phyloP scores from a whole-genome alignment of 2,329 filamentous ascomycete species.

The Phyllachora maydis region DNA sequence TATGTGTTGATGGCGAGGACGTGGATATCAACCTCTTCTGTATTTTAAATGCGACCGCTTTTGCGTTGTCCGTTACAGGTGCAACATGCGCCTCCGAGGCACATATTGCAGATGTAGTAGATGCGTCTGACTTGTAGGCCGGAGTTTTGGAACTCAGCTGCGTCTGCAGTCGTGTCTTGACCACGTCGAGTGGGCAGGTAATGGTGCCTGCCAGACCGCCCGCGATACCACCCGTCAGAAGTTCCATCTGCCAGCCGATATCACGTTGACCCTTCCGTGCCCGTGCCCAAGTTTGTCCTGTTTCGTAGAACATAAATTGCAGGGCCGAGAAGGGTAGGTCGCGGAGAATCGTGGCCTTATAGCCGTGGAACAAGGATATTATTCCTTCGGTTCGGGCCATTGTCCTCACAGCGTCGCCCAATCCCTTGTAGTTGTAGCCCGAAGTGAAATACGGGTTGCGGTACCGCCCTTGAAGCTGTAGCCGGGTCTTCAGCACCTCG shows the following conservation, averaged over 20 bases:
- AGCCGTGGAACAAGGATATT: conserved; percentile 82
- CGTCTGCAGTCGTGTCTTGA: conserved; percentile 92
- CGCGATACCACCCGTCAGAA: conserved; percentile 73
- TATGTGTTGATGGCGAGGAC: conserved; percentile 69
- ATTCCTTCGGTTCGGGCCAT: conserved; percentile 71
- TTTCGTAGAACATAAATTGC: conserved; percentile 96
- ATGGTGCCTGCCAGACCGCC: conserved; percentile 86
- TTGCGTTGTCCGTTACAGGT: neutral
- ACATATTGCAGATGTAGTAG: no score
- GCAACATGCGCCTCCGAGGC: no score
- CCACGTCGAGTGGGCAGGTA: conserved; percentile 89
- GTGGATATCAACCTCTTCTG: conserved; percentile 69
- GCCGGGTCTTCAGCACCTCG: conserved; percentile 90
- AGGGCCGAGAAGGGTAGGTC: conserved; percentile 91
- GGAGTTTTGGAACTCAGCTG: conserved; percentile 30
- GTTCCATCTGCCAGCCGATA: conserved; percentile 69
- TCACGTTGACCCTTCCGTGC: conserved; percentile 60
- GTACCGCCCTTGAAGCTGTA: conserved; percentile 84
- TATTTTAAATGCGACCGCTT: neutral
- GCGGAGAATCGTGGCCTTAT: conserved; percentile 83
- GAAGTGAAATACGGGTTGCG: conserved; percentile 90
- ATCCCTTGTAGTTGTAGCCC: conserved; percentile 89
- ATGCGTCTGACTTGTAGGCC: no score
- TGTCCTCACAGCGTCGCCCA: conserved; percentile 63
- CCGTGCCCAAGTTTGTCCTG: conserved; percentile 68